Base-by-base conservation (phyloP, 257 asterid species). In the Echium plantagineum region DNA sequence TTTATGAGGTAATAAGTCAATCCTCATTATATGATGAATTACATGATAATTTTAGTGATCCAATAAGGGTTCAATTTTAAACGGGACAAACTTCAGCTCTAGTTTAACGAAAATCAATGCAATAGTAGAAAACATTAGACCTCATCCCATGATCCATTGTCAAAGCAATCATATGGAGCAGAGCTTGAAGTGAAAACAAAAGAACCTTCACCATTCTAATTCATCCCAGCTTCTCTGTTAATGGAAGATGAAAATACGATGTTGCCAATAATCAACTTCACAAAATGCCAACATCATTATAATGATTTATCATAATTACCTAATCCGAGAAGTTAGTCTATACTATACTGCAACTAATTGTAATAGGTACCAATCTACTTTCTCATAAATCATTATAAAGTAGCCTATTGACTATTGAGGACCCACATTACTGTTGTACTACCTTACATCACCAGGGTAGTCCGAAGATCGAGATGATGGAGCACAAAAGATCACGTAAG, bases 151-250 rank as follows among this genome's bases (percentile, higher is more conserved):
- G 70, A 56, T 63, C 97, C 99, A 69, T 89, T 89, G 68, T 93
- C 86, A 20, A 65, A 75, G 90, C 97, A 81, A 79, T 89, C 94
- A 72, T 81, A 93, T 31, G 84, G 91, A 63, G 94, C 99, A 19
- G 99, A 89, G 79, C 97, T 89, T 58, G 99, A 93, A 67, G 96
- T 93, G 69, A 93, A 86, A 16, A 93, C 69, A 78, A 93, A 93
- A 66, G 94, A 77, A 55, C 99, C 99, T 76, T 89, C 94, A 55
- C 97, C 97, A 47, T 74, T 84, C 99, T 97, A 93, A 46, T 67
- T 82, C 60, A 83, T 78, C 53, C 89, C 82, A 56, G 99, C 97
- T 59, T 83, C 94, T 78, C 99, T 93, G 79, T 67, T 63, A 28
- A 62, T 58, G 26, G 31, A 6, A 35, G 63, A 46, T 17, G 51